Evolutionary conservation across 306 rosid genomes (phyloP).

Genomic region (Prunus fruticosa): DNA sequence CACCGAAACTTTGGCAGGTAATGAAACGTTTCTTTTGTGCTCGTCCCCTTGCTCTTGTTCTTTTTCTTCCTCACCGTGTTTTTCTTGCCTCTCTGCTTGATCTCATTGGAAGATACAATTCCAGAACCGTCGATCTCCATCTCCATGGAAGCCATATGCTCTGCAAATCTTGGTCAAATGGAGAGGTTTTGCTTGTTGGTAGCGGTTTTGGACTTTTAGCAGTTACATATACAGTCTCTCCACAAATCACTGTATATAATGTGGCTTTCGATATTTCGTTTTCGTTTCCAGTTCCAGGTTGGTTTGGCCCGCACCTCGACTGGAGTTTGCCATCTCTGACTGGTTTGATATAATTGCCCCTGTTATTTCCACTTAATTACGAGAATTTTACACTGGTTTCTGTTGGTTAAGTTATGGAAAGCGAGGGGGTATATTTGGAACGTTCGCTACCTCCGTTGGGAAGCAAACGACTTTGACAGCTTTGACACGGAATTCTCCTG

Average conservation of each 20-base stretch:
- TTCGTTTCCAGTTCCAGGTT: neutral
- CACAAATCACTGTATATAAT: neutral
- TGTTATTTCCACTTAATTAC: neutral
- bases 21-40: neutral
- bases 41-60: constrained; percentile 10
- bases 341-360: neutral
- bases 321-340: neutral
- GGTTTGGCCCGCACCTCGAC: neutral
- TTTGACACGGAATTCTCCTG: neutral
- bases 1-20: constrained; percentile 50
- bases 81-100: constrained; percentile 2
- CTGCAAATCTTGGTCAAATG: neutral
- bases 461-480: neutral
- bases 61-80: constrained; percentile 10
- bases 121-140: constrained; percentile 11
- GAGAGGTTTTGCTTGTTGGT: neutral
- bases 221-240: too few species aligned
- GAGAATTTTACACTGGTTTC: neutral
- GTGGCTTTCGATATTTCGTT: neutral
- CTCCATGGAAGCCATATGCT: constrained; percentile 35
- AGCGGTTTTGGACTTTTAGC: neutral
- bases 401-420: too few species aligned
- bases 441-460: neutral
- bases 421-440: neutral
- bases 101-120: constrained; percentile 4